Base-by-base conservation (phyloP, 1,284 basidiomycete genomes). In the Moniliella sp. region DNA sequence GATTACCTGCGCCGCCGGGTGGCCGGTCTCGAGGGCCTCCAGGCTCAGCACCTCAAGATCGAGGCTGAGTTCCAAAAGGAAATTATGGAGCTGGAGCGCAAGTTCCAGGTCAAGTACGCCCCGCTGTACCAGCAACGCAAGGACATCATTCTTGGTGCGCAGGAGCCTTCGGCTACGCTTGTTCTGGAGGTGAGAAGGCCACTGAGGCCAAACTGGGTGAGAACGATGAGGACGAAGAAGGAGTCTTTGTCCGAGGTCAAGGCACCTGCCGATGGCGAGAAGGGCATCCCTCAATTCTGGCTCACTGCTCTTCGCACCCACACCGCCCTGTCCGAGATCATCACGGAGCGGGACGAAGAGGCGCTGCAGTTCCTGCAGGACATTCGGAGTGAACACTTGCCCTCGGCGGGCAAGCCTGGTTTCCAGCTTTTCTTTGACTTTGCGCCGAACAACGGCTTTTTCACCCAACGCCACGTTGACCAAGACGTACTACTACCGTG, bases 11-110 rank as follows among this genome's bases (percentile, higher is more conserved):
- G 79, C 65, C 69, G 75, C 60, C 78, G 75, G 51, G 67, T 97
- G 54, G 80, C 88, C 65, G 88, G 76, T 25, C 69, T 97, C 54
- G 91, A 93, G 64, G 88, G 84, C 38, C 70, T 97, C 27, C 86
- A 94, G 64, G 74, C 75, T 46, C 77, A 86, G 67, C 83, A 93
- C 65, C 74, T 75, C 52, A 79, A 86, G 61, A 72, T 94, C 36
- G 82, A 93, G 64, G 78, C 78, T 56, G 73, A 86, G 68, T 91
- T 88, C 72, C 93, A 94, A 66, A 74, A 76, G 57, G 88, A 94
- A 65, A 82, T 84, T 57, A 70, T 93, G 37, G 83, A 88, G 64
- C 72, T 97, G 36, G 86, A 97, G 69, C 84, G 86, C 69, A 91
- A 91, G 80, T 94, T 86, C 64, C 74, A 83, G 33, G 70, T 70